These are phyloP conservation scores for Xylaria arbuscula DNA, from an alignment of 2,329 filamentous ascomycete genomes.

Conservation along the genomic window DNA sequence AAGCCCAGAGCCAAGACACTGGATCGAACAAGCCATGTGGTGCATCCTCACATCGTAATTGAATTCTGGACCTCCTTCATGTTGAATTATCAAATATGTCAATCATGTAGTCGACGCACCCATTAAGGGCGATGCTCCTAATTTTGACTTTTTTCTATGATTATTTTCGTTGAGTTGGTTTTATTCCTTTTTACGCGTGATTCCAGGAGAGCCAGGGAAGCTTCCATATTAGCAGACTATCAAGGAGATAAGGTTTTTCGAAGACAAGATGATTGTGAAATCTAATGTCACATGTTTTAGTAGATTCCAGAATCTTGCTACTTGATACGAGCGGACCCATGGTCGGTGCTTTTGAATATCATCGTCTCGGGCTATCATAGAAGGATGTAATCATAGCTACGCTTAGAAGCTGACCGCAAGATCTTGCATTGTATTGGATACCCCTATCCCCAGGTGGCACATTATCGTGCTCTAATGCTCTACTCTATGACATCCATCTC, in stretches of 20 bases:
- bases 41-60: not conserved
- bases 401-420: not conserved
- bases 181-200: no score
- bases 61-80: not conserved
- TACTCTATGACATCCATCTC: not conserved
- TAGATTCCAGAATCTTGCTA: not conserved
- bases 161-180: not conserved
- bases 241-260: no score
- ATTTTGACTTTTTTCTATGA: not conserved
- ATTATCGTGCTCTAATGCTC: no score
- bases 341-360: not conserved
- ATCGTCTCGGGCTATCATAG: not conserved
- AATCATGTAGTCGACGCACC: constrained; percentile 4
- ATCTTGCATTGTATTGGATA: not conserved
- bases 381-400: not conserved
- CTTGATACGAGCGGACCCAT: not conserved
- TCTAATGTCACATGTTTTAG: not conserved
- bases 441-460: not conserved
- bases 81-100: not conserved
- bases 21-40: not conserved
- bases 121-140: not conserved
- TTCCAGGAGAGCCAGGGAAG: no score
- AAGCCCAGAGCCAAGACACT: not conserved
- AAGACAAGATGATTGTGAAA: no score
- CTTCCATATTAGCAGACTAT: no score